Evolutionary conservation across 2,329 filamentous ascomycete genomes (phyloP), one percentile per base, ranked within the genome.

Genomic region (Fusarium neocosmosporiellum): DNA sequence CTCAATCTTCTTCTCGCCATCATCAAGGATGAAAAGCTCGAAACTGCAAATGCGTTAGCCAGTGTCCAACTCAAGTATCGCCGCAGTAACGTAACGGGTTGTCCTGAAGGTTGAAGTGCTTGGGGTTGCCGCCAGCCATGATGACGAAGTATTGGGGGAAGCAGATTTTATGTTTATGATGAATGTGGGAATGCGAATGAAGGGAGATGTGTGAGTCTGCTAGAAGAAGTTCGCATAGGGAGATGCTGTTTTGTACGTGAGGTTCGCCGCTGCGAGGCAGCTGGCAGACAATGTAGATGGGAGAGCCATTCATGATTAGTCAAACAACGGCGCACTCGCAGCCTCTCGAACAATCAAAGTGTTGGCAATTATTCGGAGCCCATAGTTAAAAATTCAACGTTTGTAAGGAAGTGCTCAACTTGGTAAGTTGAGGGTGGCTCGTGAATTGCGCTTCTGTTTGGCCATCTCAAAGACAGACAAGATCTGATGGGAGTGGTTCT

Each of bases 1-100:
- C 68, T 95, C 93, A 66, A 98, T 94, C 85, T 98, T 98, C 87
- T 96, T 96, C 88, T 99, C 94, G 70, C 92, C 95, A 57, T 95
- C 93, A 43, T 84, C 89, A 68, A 98, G 92, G 72, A 98, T 85
- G 85, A 98, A 98, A 57, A 97, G 90, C 87, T 98, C 96, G 86
- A 97, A 97, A 80, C 96, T 98, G 20, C 16, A 37, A 14, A 2
- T 14, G 22, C 13, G 69, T 82, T 41, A 82, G 80, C 36, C 46
- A 46, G 41, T 34, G 39, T 33, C 54, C n/a, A 5, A 11, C 7
- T 24, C 24, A 9, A 48, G 22, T 36, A 33, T n/a, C 39, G 20
- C 10, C 27, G 11, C 54, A 63, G 31, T n/a, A 77, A 80, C 80
- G 75, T 73, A 81, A 82, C 81, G 74, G 71, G 70, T 78, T 76